Base-by-base conservation (phyloP, 495 filamentous ascomycete species). In the Neurospora africana region DNA sequence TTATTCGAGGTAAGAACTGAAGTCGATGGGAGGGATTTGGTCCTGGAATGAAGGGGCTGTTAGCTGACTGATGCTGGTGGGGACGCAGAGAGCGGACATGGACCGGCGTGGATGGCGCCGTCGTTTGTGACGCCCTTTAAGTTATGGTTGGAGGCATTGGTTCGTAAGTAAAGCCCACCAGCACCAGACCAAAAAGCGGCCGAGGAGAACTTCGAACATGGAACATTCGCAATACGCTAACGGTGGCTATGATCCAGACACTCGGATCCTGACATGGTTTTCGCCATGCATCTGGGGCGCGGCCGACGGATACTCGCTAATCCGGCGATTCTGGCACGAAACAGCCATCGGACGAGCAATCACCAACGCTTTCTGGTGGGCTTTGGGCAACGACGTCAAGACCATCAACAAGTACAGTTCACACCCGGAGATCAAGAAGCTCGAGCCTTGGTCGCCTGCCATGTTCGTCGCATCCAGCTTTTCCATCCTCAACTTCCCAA, bases 61-160 rank as follows among this genome's bases (percentile, higher is more conserved):
- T 70, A 8, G 7, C 15, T 43, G 33, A 65, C 27, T 33, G 53
- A 19, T 6, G 44, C 4, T 10, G 27, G 4, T 19, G 53, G 15
- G 15, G 1, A 19, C 44, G 21, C 74, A 84, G 87, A 89, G 41
- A 90, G 86, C 8, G 93, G 93, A 4, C 89, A 92, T 78, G 93
- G 92, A 0, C 90, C 91, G 0, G 76, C 76, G 11, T 94, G 90
- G 87, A 92, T 95, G 87, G 82, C 87, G 4, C 89, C 89, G 3
- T 80, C 90, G 8, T 81, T 78, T 53, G 82, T 83, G 4, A 83
- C 82, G 9, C 82, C 82, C 2, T 69, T 84, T 4, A 83, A 82
- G 74, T 78, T 77, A 69, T 84, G 83, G 82, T 76, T 86, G 7
- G 84, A 86, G 72, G 84, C 91, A 73, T 86, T 95, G 27, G 87